Evolutionary conservation across 192 early-diverging fungal genomes (phyloP), one percentile per base, ranked within the genome.

Genomic region (Obelidium mucronatum): DNA sequence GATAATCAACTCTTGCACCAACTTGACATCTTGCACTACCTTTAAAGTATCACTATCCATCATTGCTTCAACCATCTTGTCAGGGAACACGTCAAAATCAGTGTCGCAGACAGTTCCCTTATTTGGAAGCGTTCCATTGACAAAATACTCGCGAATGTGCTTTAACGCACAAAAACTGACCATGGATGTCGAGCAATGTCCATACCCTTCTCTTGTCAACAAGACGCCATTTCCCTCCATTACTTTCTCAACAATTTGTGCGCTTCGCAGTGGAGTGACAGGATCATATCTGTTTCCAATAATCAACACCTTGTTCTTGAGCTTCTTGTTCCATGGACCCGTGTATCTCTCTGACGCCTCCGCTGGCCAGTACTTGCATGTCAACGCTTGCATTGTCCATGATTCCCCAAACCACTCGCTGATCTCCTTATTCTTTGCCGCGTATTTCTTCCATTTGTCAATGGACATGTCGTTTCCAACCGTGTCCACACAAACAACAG

Each of bases 271-370:
- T 1, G 85, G 85, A 15, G 85, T 86, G 28, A 83, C 85, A 54
- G 85, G 85, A 64, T 84, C 85, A n/a, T 64, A 78, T 1, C 75
- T 80, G 60, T 78, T 82, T 48, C 82, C 80, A 54, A 86, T 69
- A 30, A 86, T 31, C 40, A 86, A 56, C 3, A 74, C 59, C 59
- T 74, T 62, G 36, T 78, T 81, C 30, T 77, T 80, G 0, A 76
- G 60, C 19, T 17, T 82, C 26, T 74, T 44, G 54, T 84, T 84
- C 85, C 85, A 86, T 0, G 85, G 85, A 15, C 85, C 85, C 15
- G 74, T 26, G 40, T 76, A 86, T 2, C 82, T 63, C 67, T 84
- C 81, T 26, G 69, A 65, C 19, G 80, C 74, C 17, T 31, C 28
- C 17, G 55, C 80, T 37, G 77, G 78, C 82, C 82, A 84, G 67